Conservation (phyloP, 129 eudicot genomes). For the Flaveria trinervia region DNA sequence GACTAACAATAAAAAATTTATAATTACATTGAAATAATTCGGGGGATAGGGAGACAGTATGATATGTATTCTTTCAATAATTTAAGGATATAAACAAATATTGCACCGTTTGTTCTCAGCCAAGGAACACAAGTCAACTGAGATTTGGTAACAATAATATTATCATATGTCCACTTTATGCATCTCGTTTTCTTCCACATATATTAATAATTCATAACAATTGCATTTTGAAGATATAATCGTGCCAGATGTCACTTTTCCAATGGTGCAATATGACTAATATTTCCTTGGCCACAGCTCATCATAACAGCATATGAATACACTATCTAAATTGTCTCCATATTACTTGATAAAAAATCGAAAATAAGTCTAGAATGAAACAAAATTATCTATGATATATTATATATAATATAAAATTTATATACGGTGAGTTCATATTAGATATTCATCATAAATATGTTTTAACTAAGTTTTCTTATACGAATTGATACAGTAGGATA, state of each 20-base stretch:
- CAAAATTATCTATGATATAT: background rate
- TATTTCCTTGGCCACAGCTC: background rate
- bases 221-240: background rate
- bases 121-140: constrained; percentile 29
- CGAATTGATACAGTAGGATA: background rate
- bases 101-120: constrained; percentile 7
- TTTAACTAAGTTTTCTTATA: background rate
- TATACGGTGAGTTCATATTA: background rate
- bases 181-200: constrained; percentile 22
- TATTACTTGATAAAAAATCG: background rate
- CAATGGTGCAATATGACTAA: constrained; percentile 21
- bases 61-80: background rate
- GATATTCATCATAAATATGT: background rate
- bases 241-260: constrained; percentile 23
- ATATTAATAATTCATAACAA: constrained; percentile 1
- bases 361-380: background rate
- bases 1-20: background rate
- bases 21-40: background rate
- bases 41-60: constrained; percentile 4
- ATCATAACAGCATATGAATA: background rate
- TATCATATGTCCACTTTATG: constrained; percentile 22
- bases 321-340: background rate
- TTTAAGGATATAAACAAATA: background rate
- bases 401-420: background rate
- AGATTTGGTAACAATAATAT: constrained; percentile 11